Percentiles rank a stretch among this genome's conserved stretches.
These are phyloP conservation scores for Umbelopsis isabellina DNA, from an alignment of 192 early-diverging fungal species.

Conservation along the genomic window DNA sequence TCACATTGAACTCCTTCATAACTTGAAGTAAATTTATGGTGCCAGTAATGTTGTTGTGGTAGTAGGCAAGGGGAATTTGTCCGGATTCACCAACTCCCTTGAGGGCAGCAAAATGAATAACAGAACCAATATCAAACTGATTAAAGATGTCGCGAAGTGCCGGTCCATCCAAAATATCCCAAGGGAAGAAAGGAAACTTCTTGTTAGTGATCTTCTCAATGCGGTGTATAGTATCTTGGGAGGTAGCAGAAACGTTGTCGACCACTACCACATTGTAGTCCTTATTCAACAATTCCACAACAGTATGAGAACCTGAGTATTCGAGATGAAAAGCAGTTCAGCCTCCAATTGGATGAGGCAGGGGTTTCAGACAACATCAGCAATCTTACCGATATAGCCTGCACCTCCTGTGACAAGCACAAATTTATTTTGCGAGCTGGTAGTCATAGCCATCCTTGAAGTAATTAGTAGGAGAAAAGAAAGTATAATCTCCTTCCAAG, in stretches of 20 bases:
- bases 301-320: conserved; percentile 73
- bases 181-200: conserved; percentile 67
- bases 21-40: conserved; percentile 82
- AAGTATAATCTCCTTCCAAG: no score
- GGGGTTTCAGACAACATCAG: not conserved
- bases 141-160: conserved; percentile 73
- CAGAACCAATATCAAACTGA: conserved; percentile 52
- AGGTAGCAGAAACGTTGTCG: conserved; percentile 85
- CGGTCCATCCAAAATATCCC: conserved; percentile 78
- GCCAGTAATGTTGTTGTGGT: conserved; percentile 91
- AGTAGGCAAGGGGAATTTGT: conserved; percentile 83
- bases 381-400: conserved; percentile 78
- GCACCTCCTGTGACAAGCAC: conserved; percentile 72
- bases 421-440: conserved; percentile 8
- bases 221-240: conserved; percentile 73
- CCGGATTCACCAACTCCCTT: conserved; percentile 87
- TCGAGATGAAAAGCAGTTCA: not conserved
- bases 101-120: conserved; percentile 87
- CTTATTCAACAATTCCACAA: conserved; percentile 73
- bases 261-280: conserved; percentile 82
- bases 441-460: not conserved
- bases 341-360: not conserved
- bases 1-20: conserved; percentile 78
- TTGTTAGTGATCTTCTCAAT: conserved; percentile 65
- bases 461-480: no score